These are phyloP conservation scores for Fusarium algeriense DNA, from an alignment of 2,329 filamentous ascomycete species.

Conservation along the genomic window DNA sequence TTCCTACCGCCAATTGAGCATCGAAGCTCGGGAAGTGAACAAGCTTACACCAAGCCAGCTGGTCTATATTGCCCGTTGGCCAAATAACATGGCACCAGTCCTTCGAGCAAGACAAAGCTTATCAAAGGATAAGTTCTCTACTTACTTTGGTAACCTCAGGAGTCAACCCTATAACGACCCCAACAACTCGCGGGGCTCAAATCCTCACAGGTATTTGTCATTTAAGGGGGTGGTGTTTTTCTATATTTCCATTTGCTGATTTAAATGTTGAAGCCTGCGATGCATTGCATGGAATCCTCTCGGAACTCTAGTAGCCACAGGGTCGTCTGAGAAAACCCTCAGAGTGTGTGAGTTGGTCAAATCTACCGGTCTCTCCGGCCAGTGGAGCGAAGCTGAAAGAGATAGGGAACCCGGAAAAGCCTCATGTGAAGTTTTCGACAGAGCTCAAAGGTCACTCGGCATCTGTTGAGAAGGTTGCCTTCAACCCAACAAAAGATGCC, in stretches of 20 bases:
- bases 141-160: slow-evolving; percentile 75
- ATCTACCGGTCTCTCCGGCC: neutral
- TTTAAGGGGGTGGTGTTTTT: neutral
- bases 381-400: neutral
- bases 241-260: slow-evolving; percentile 24
- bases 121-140: slow-evolving; percentile 77
- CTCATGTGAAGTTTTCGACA: slow-evolving; percentile 79
- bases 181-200: slow-evolving; percentile 63
- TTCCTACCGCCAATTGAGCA: slow-evolving; percentile 4
- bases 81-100: slow-evolving; percentile 55
- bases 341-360: slow-evolving; percentile 72
- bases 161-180: slow-evolving; percentile 79
- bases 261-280: slow-evolving; percentile 67
- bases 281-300: slow-evolving; percentile 91
- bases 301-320: slow-evolving; percentile 86
- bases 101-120: slow-evolving; percentile 65
- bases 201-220: slow-evolving; percentile 67
- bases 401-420: slow-evolving; percentile 81
- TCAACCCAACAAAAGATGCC: slow-evolving; percentile 81
- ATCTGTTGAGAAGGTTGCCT: slow-evolving; percentile 79
- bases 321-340: slow-evolving; percentile 75
- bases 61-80: neutral
- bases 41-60: neutral
- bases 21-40: neutral
- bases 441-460: slow-evolving; percentile 77